Percentiles rank a stretch among this genome's conserved stretches.
Evolutionary conservation across 257 asterid genomes (phyloP).

Genomic region (Prunella vulgaris): DNA sequence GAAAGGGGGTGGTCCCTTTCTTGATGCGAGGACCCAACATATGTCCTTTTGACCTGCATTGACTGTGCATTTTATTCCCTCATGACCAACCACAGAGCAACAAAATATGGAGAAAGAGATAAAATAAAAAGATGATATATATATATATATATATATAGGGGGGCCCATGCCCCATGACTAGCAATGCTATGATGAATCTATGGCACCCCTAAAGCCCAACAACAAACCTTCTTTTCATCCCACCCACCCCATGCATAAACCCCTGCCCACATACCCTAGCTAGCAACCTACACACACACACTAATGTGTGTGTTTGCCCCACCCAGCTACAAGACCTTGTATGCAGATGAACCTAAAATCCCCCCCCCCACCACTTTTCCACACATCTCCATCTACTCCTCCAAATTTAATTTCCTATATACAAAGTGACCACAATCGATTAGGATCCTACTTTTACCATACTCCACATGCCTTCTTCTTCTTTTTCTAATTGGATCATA

Average conservation of each 20-base stretch:
- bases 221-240: conserved; percentile 12
- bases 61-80: conserved; percentile 45
- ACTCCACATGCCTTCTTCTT: background rate
- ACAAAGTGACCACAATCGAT: conserved; percentile 17
- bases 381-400: conserved; percentile 19
- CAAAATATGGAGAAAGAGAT: conserved; percentile 9
- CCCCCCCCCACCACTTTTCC: conserved; percentile 8
- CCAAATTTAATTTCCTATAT: background rate
- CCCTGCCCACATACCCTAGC: conserved; percentile 17
- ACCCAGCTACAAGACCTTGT: conserved; percentile 25
- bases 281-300: background rate
- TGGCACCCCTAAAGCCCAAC: conserved; percentile 25
- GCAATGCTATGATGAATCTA: conserved; percentile 8
- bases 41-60: conserved; percentile 59
- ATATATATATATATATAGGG: background rate
- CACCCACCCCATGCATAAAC: background rate
- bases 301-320: conserved; percentile 17
- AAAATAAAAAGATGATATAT: background rate
- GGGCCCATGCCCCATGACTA: conserved; percentile 23
- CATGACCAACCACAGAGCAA: conserved; percentile 34
- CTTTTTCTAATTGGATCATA: background rate
- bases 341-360: conserved; percentile 42
- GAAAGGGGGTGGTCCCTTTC: conserved; percentile 37
- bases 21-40: conserved; percentile 33
- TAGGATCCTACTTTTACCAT: background rate